Base-by-base conservation (phyloP, 2,329 filamentous ascomycete species). In the Clarireedia paspali region DNA sequence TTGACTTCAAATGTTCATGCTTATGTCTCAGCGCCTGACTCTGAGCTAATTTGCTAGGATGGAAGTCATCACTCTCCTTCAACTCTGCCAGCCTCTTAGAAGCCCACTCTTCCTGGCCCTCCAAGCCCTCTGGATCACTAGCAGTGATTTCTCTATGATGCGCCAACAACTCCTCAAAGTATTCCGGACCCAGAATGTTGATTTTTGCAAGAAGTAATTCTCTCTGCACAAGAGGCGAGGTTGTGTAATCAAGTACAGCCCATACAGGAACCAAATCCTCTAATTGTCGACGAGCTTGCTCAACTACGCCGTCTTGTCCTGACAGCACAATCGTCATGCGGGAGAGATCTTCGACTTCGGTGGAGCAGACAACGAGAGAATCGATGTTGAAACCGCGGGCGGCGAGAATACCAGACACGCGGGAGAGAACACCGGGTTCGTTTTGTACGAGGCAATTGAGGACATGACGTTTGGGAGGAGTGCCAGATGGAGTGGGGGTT, bases 351-450 rank as follows among this genome's bases (percentile, higher is more conserved):
- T 92, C 89, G 26, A 99, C 91, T 74, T 99, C 94, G 60, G 94
- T 99, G 74, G 89, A 94, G 78, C 94, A 99, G 59, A 99, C 94
- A 55, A 99, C 94, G 61, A 99, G 79, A 54, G 89, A 95, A 80
- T 99, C 94, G 68, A 99, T 99, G 78, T 99, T 99, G 84, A 99
- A 99, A 63, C 94, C 94, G 57, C 94, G 84, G 45, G 94, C 94
- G 12, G 94, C 94, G 36, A 99, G 79, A 69, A 99, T 97, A 55
- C 94, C 94, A 1, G 94, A 97, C 9, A 99, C 89, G 59, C 94
- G 91, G 52, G 92, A 97, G 57, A 99, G 79, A 56, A 99, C 94
- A 76, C 94, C 94, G 12, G 94, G 94, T 77, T 99, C 94, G 76
- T 99, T 99, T 75, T 99, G 94, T 59, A 99, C 94, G 60, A 99